Evolutionary conservation across 2,329 filamentous ascomycete genomes (phyloP), one percentile per base, ranked within the genome.

Genomic region (Byssothecium circinans): DNA sequence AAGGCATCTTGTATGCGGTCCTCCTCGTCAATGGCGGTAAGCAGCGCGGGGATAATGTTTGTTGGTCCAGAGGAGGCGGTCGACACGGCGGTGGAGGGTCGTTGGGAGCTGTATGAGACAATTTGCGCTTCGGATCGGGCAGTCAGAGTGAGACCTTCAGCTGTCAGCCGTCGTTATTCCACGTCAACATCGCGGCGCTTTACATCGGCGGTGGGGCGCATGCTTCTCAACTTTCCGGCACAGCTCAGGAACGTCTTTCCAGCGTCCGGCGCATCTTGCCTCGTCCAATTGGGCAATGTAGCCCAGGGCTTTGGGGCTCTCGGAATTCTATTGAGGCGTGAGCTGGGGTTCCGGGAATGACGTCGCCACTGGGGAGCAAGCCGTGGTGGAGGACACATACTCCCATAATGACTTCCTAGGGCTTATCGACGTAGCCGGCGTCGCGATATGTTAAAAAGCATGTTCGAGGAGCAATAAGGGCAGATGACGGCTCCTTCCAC

Each of bases 141-240:
- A 36, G 74, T 75, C 45, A 75, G 65, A 12, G 74, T 74, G 52
- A 79, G 72, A 62, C 73, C 74, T 77, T 49, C 22, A 47, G 42
- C 29, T 19, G 44, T 54, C 35, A 56, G 50, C 45, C 41, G 54
- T 58, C 55, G 23, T 25, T 29, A 32, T 15, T 17, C 54, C n/a
- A n/a, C n/a, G n/a, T n/a, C n/a, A n/a, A n/a, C n/a, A n/a, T n/a
- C n/a, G n/a, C n/a, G 45, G 44, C 46, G 43, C 45, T 83, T 62
- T 86, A 96, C 92, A 96, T 73, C 83, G 82, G 71, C 89, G 83
- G 52, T 88, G 83, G 33, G 91, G 87, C 61, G 91, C 89, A 80
- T 99, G 92, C 73, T 99, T 97, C 65, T 87, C 88, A 64, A 97
- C 82, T 74, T 99, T 99, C 69, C 92, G 85, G 62, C 94, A 86